Evolutionary conservation across 2,329 filamentous ascomycete species (phyloP), one percentile per base, ranked within the genome.

Genomic region (Cordyceps javanica): DNA sequence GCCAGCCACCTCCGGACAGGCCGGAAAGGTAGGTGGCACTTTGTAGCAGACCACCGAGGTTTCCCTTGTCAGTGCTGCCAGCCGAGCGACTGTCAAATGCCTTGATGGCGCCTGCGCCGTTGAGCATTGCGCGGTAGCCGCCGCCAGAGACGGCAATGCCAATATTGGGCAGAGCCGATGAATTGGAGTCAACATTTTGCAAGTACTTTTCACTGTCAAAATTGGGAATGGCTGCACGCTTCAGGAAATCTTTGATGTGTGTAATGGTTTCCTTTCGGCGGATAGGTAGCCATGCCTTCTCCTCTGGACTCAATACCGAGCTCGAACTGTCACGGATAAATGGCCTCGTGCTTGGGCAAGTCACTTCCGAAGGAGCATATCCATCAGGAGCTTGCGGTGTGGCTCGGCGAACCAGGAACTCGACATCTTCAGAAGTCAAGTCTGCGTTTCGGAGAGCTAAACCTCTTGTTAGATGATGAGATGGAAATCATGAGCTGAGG

Each of bases 81-180:
- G 77, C 69, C 0, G 88, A 91, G 23, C 91, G 82, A 64, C 73
- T 82, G 69, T 96, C 91, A 63, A 91, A 92, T 0, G 91, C 91
- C 28, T 88, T 82, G 16, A 96, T 65, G 42, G 87, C 87, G 60
- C 91, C 91, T 14, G 87, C 91, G 39, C 90, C 91, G 67, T 89
- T 93, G 75, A 92, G 77, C 75, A 95, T 78, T 19, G 91, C 91
- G 57, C 91, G 81, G 69, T 94, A 96, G 39, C 91, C 91, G 68
- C 91, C 91, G 14, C 91, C 91, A 0, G 90, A 94, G 41, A 89
- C 77, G 10, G 91, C 89, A 61, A 96, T 82, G 16, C 79, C 90
- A 60, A 96, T 85, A 63, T 78, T 80, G 54, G 79, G 79, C 60
- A 79, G 70, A 26, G 74, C 71, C 0, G 64, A 68, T 7, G 64